Conservation (phyloP, 257 asterid genomes). For the Lycium ferocissimum region DNA sequence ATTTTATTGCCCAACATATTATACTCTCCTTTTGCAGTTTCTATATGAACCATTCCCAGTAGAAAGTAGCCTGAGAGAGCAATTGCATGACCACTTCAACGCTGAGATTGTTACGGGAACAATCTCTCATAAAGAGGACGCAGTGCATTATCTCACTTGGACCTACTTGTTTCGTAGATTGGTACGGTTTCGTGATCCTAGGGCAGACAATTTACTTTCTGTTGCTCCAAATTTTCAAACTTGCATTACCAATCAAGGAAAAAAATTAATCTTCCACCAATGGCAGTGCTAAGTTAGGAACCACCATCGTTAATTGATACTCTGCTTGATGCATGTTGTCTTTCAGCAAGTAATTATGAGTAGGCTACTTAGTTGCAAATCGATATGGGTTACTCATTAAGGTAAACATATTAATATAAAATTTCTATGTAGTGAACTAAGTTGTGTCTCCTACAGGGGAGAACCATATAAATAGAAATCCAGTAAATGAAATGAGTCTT, state of each 20-base stretch:
- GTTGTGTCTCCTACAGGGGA: neutral
- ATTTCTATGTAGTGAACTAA: slow-evolving; percentile 8
- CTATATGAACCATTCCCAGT: slow-evolving; percentile 99
- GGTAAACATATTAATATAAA: neutral
- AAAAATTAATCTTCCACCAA: neutral
- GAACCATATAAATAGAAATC: slow-evolving; percentile 10
- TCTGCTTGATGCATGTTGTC: slow-evolving; percentile 16
- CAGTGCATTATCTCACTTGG: slow-evolving; percentile 98
- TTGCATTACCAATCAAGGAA: slow-evolving; percentile 11
- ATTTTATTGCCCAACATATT: slow-evolving; percentile 24
- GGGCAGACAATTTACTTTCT: neutral
- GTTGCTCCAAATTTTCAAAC: neutral
- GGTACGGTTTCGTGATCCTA: slow-evolving; percentile 57
- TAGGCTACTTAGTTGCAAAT: neutral
- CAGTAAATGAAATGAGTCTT: slow-evolving; percentile 22
- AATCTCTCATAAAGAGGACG: slow-evolving; percentile 90
- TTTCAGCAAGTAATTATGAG: slow-evolving; percentile 21
- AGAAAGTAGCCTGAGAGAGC: slow-evolving; percentile 98
- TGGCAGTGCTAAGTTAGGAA: neutral
- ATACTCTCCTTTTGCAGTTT: slow-evolving; percentile 60
- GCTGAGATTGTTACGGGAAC: slow-evolving; percentile 99
- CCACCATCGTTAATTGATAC: neutral
- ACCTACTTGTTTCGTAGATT: slow-evolving; percentile 94
- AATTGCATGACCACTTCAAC: slow-evolving; percentile 91
- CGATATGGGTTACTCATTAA: slow-evolving; percentile 9